These are phyloP conservation scores for Arxiozyma heterogenica DNA, from an alignment of 1,139 yeast species.

Conservation along the genomic window DNA sequence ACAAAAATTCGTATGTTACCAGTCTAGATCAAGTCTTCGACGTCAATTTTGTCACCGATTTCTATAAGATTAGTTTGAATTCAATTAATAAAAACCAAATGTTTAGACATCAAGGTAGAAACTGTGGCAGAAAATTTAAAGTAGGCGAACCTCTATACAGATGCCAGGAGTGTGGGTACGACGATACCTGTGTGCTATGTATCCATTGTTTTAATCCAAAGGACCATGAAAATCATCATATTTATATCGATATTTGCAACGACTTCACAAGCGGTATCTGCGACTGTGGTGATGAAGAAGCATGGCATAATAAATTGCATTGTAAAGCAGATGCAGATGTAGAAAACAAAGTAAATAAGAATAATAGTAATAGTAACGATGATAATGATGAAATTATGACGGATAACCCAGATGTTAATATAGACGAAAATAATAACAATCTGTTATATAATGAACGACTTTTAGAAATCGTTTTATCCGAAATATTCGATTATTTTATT, in stretches of 20 bases:
- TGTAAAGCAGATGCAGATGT: conserved; percentile 34
- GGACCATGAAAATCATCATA: conserved; percentile 59
- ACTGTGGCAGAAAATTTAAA: conserved; percentile 55
- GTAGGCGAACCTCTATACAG: conserved; percentile 57
- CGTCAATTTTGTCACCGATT: conserved; percentile 8
- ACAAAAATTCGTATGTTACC: conserved; percentile 5
- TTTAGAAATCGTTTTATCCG: conserved; percentile 22
- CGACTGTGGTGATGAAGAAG: conserved; percentile 64
- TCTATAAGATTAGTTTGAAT: conserved; percentile 6
- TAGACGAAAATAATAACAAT: background rate
- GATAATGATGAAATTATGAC: background rate
- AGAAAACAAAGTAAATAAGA: conserved; percentile 2
- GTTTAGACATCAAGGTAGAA: conserved; percentile 38
- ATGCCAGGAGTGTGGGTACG: conserved; percentile 61
- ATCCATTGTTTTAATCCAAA: conserved; percentile 56
- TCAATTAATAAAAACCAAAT: conserved; percentile 1
- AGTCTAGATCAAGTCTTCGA: conserved; percentile 15
- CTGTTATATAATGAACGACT: conserved; percentile 8
- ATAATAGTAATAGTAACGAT: background rate
- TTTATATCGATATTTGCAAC: conserved; percentile 42
- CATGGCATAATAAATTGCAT: conserved; percentile 42
- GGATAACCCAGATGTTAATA: background rate
- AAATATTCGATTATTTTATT: conserved; percentile 28
- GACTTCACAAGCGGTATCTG: conserved; percentile 52
- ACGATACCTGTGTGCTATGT: conserved; percentile 68